Conservation (phyloP, 2,329 filamentous ascomycete species). For the Trichoderma aggressivum region DNA sequence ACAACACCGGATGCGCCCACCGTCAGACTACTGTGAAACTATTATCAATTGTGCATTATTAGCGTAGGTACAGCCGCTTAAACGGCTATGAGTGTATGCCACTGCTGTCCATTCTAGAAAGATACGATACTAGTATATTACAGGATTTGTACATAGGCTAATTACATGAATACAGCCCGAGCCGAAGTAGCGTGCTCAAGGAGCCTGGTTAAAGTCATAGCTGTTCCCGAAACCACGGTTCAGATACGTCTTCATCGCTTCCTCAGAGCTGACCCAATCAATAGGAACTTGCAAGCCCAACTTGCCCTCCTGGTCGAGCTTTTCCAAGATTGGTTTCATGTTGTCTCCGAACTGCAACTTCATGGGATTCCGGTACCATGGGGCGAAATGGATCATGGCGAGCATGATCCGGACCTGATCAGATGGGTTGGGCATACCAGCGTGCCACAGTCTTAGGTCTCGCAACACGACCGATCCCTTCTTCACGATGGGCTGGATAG, state of each 20-base stretch:
- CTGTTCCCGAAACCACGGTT: constrained; percentile 58
- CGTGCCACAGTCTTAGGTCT: constrained; percentile 61
- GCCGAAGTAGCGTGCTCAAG: background rate
- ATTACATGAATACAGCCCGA: background rate
- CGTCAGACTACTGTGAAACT: background rate
- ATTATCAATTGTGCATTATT: background rate
- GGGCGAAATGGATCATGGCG: constrained; percentile 58
- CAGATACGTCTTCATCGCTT: constrained; percentile 47
- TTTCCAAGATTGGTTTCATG: constrained; percentile 43
- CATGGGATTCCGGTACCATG: constrained; percentile 58
- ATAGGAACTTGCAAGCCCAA: constrained; percentile 48
- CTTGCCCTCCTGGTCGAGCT: constrained; percentile 37
- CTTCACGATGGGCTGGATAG: constrained; percentile 48
- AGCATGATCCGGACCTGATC: constrained; percentile 53
- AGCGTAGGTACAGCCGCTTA: background rate
- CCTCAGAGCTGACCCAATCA: constrained; percentile 43
- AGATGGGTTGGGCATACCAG: constrained; percentile 58
- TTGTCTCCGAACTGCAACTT: constrained; percentile 51
- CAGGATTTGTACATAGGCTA: background rate
- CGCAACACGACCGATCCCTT: constrained; percentile 57
- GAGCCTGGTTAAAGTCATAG: constrained; percentile 56
- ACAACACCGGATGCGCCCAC: too few species aligned
- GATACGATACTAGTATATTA: background rate
- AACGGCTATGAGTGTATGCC: background rate
- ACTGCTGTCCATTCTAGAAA: background rate